Percentiles rank a stretch among this genome's conserved stretches.
These are phyloP conservation scores for Geosmithia flava DNA, from an alignment of 2,329 filamentous ascomycete species.

Conservation along the genomic window DNA sequence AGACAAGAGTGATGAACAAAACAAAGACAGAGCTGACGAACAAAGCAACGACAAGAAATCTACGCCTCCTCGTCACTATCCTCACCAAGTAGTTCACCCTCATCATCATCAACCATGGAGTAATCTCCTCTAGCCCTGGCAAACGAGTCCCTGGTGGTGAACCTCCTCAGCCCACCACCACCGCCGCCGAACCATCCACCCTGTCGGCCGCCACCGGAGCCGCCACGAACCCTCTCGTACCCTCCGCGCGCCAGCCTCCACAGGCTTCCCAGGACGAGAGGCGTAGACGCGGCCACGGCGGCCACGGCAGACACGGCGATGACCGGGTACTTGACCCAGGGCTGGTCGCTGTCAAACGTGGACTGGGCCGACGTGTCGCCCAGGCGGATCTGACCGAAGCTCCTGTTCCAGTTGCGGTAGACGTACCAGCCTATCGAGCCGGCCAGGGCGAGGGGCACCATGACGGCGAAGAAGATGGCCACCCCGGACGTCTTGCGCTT, in stretches of 20 bases:
- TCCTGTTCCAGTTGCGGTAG: constrained; percentile 73
- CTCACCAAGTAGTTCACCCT: constrained; percentile 86
- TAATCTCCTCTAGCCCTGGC: constrained; percentile 81
- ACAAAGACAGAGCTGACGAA: background rate
- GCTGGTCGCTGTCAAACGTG: constrained; percentile 54
- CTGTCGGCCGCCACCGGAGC: constrained; percentile 26
- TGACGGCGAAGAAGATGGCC: constrained; percentile 74
- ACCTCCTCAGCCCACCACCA: constrained; percentile 52
- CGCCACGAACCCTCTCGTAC: constrained; percentile 34
- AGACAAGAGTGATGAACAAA: no score
- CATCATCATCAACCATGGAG: constrained; percentile 78
- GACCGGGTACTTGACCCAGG: constrained; percentile 75
- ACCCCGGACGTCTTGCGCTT: constrained; percentile 59
- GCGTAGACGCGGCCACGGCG: constrained; percentile 48
- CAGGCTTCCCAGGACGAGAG: constrained; percentile 58
- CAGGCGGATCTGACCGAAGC: constrained; percentile 85
- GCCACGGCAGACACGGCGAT: constrained; percentile 54
- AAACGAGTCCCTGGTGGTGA: constrained; percentile 83
- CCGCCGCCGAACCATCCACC: constrained; percentile 40
- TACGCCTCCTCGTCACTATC: constrained; percentile 79
- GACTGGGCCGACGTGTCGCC: constrained; percentile 48
- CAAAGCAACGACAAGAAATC: background rate
- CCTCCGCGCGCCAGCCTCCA: constrained; percentile 52
- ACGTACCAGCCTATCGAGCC: constrained; percentile 70
- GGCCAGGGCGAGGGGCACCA: constrained; percentile 62